Conservation (phyloP, 2,329 filamentous ascomycete genomes). For the Trichophaea hybrida region DNA sequence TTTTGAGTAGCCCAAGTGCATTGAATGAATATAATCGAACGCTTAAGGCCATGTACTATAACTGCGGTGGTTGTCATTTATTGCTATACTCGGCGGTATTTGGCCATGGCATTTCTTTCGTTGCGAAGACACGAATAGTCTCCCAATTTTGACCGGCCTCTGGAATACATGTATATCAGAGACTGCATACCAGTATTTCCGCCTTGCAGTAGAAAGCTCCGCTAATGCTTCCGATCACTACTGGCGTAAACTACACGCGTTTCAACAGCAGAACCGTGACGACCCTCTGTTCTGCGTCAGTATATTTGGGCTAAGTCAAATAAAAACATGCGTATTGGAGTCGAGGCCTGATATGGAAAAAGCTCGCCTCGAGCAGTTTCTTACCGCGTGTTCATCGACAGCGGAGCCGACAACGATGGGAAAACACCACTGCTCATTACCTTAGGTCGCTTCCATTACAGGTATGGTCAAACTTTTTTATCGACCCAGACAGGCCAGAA, state of each 20-base stretch:
- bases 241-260: not conserved
- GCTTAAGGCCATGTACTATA: not conserved
- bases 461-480: not conserved
- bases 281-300: not conserved
- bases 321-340: not conserved
- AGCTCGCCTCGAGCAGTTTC: not conserved
- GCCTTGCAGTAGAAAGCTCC: not conserved
- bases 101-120: conserved; percentile 2
- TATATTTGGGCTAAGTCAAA: not conserved
- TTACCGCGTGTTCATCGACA: not conserved
- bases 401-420: not conserved
- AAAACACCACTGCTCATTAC: not conserved
- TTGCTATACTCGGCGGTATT: not conserved
- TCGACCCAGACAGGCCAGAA: not conserved
- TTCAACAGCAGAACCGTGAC: not conserved
- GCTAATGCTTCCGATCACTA: not conserved
- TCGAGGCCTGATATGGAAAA: not conserved
- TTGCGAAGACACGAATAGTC: not conserved
- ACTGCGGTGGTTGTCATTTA: not conserved
- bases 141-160: not conserved
- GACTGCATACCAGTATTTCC: not conserved
- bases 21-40: not conserved
- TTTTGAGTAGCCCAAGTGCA: not conserved
- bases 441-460: too few species aligned
- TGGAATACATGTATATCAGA: not conserved